Evolutionary conservation across 2,329 filamentous ascomycete genomes (phyloP).

Genomic region (Immersiporthe knoxdaviesiana): DNA sequence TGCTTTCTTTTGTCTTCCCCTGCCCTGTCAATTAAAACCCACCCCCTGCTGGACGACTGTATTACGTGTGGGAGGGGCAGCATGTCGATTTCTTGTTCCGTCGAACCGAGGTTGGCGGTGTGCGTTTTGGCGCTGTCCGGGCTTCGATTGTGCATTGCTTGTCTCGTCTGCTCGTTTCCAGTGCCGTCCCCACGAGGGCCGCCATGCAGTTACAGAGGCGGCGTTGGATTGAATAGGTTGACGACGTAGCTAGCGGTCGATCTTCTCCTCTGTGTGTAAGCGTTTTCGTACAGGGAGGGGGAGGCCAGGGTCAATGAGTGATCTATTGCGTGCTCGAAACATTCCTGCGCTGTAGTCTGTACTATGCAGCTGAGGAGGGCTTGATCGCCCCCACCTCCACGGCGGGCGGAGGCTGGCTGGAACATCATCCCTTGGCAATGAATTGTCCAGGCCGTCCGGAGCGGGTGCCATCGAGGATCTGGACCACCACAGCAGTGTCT

Average conservation of each 20-base stretch:
- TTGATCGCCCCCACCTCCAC: constrained; percentile 21
- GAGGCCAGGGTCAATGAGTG: not conserved
- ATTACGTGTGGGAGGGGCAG: not conserved
- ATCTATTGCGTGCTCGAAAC: constrained; percentile 16
- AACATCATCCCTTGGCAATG: not conserved
- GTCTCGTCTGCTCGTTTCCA: not conserved
- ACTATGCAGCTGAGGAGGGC: constrained; percentile 13
- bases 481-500: not conserved
- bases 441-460: not conserved
- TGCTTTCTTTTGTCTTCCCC: not conserved
- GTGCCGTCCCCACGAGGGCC: not conserved
- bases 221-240: not conserved
- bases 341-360: constrained; percentile 18
- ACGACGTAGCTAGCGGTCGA: not conserved
- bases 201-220: constrained; percentile 20
- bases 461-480: not conserved
- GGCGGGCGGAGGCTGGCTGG: not conserved
- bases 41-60: not conserved
- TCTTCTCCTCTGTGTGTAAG: constrained; percentile 11
- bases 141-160: constrained; percentile 13
- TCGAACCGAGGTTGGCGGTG: constrained; percentile 23
- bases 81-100: not conserved
- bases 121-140: constrained; percentile 23
- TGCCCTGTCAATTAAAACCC: too few species aligned
- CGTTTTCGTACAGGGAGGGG: constrained; percentile 20